Evolutionary conservation across 1,139 yeast genomes (phyloP).

Genomic region (Magnusiomyces tetraspermus): DNA sequence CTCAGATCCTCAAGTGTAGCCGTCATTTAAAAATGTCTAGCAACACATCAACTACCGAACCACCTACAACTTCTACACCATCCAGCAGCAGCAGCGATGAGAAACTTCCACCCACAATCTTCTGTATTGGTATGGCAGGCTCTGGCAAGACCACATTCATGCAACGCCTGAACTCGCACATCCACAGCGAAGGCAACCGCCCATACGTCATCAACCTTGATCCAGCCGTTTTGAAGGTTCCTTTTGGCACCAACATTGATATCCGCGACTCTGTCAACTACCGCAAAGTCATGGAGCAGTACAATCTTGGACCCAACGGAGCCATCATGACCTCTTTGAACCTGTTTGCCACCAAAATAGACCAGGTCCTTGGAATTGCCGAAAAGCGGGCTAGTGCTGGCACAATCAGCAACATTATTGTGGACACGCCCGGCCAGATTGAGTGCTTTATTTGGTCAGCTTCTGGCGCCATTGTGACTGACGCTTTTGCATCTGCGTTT

Average conservation of each 20-base stretch:
- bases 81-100: no score
- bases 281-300: constrained; percentile 86
- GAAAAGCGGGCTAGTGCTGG: constrained; percentile 60
- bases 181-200: constrained; percentile 56
- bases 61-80: no score
- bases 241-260: constrained; percentile 90
- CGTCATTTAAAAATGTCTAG: no score
- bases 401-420: constrained; percentile 53
- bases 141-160: constrained; percentile 97
- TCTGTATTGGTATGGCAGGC: constrained; percentile 96
- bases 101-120: constrained; percentile 32
- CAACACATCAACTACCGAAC: no score
- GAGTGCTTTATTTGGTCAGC: constrained; percentile 92
- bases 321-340: constrained; percentile 94
- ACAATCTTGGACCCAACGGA: constrained; percentile 94
- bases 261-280: constrained; percentile 94
- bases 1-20: no score
- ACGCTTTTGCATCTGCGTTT: constrained; percentile 89
- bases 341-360: constrained; percentile 87
- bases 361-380: constrained; percentile 79
- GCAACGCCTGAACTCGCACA: constrained; percentile 86
- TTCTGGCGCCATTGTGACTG: constrained; percentile 92
- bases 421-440: constrained; percentile 98
- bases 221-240: constrained; percentile 90
- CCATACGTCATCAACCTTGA: constrained; percentile 89